Evolutionary conservation across 1,284 basidiomycete genomes (phyloP).

Genomic region (Heterobasidion parviporum): DNA sequence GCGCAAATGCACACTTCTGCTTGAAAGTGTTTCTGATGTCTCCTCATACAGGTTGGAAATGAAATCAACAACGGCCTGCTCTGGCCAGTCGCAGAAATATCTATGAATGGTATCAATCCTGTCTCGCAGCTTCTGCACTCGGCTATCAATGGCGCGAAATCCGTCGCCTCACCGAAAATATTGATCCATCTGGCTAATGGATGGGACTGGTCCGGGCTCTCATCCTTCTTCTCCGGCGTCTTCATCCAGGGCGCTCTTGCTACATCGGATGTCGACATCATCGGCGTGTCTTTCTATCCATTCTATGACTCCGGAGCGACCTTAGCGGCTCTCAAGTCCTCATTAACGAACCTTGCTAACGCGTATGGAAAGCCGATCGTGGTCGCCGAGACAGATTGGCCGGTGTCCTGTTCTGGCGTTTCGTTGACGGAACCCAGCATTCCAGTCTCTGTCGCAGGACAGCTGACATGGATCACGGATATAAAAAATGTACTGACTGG

Average conservation of each 20-base stretch:
- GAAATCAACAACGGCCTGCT: conserved; percentile 58
- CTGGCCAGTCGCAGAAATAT: conserved; percentile 52
- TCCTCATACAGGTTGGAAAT: conserved; percentile 40
- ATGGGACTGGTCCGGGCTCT: conserved; percentile 41
- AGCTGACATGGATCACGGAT: conserved; percentile 43
- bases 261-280: conserved; percentile 43
- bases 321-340: conserved; percentile 36
- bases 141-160: conserved; percentile 37
- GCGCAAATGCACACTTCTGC: conserved; percentile 9
- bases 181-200: conserved; percentile 60
- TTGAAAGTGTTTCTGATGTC: background rate
- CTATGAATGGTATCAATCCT: conserved; percentile 41
- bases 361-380: conserved; percentile 47
- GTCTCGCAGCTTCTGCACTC: conserved; percentile 56
- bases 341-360: conserved; percentile 40
- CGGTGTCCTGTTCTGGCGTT: conserved; percentile 37
- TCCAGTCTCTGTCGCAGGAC: conserved; percentile 42
- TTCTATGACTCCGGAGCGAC: conserved; percentile 57
- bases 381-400: conserved; percentile 63
- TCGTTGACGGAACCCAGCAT: conserved; percentile 41
- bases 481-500: conserved; percentile 39
- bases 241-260: conserved; percentile 46
- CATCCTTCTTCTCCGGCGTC: conserved; percentile 42
- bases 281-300: conserved; percentile 60
- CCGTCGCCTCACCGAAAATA: conserved; percentile 38